These are phyloP conservation scores for Moricandia moricandioides DNA, from an alignment of 345 rosid genomes.

Conservation along the genomic window DNA sequence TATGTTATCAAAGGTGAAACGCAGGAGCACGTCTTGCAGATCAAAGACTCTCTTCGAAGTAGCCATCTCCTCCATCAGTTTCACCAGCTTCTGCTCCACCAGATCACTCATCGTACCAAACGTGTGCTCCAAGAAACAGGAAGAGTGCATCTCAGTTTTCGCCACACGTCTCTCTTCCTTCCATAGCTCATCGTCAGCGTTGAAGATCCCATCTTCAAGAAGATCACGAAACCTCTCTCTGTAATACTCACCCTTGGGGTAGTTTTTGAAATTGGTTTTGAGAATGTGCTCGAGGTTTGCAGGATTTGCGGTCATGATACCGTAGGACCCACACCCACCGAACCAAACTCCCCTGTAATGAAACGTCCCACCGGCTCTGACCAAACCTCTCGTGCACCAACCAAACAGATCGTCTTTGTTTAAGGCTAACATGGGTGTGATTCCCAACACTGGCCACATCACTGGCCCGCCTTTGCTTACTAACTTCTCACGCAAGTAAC, in stretches of 20 bases:
- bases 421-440: conserved; percentile 37
- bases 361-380: conserved; percentile 56
- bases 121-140: conserved; percentile 51
- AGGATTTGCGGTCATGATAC: conserved; percentile 56
- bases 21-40: conserved; percentile 69
- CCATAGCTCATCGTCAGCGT: conserved; percentile 61
- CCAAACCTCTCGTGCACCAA: conserved; percentile 45
- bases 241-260: conserved; percentile 59
- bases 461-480: conserved; percentile 56
- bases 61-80: conserved; percentile 41
- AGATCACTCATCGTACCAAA: conserved; percentile 46
- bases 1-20: conserved; percentile 75
- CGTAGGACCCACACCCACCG: conserved; percentile 41
- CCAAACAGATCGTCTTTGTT: conserved; percentile 35
- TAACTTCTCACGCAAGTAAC: conserved; percentile 50
- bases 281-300: conserved; percentile 62
- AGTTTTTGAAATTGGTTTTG: conserved; percentile 64
- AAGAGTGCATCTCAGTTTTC: conserved; percentile 58
- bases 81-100: conserved; percentile 55
- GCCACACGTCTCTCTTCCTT: conserved; percentile 55
- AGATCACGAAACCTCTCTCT: conserved; percentile 63
- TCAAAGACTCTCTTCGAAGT: conserved; percentile 47
- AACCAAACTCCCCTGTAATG: conserved; percentile 58
- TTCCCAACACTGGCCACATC: conserved; percentile 76
- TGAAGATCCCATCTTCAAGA: conserved; percentile 78